Conservation (phyloP, 2,329 filamentous ascomycete species). For the Cercospora sp. region DNA sequence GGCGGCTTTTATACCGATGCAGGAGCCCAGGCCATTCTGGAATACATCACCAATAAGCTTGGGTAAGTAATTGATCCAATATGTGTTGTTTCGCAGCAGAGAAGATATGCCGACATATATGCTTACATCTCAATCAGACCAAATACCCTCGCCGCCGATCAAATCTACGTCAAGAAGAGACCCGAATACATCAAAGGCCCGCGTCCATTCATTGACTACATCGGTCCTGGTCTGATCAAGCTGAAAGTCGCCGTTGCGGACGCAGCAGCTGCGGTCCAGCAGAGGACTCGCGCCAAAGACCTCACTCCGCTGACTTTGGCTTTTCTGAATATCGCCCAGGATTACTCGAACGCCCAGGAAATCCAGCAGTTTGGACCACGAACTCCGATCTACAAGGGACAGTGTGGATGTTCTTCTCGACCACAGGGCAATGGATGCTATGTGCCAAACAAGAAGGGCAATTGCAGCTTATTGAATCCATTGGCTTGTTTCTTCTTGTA, state of each 20-base stretch:
- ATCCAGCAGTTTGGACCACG: slow-evolving; percentile 10
- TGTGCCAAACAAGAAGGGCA: not conserved
- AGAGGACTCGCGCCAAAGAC: not conserved
- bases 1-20: slow-evolving; percentile 8
- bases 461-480: not conserved
- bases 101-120: not conserved
- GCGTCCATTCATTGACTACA: slow-evolving; percentile 7
- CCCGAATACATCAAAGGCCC: not conserved
- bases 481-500: not conserved
- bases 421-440: not conserved
- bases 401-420: not conserved
- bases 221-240: slow-evolving; percentile 13
- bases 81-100: not conserved
- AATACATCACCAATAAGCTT: slow-evolving; percentile 11
- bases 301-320: slow-evolving; percentile 9
- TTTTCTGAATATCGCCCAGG: slow-evolving; percentile 9
- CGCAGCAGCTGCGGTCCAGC: slow-evolving; percentile 5
- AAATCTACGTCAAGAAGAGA: slow-evolving; percentile 10
- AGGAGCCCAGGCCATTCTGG: slow-evolving; percentile 9
- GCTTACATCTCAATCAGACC: not conserved
- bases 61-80: not conserved
- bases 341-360: slow-evolving; percentile 14
- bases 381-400: not conserved
- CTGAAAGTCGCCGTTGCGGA: slow-evolving; percentile 12
- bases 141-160: slow-evolving; percentile 6